These are phyloP conservation scores for Zymoseptoria crescenta DNA, from an alignment of 2,329 filamentous ascomycete species.

Conservation along the genomic window DNA sequence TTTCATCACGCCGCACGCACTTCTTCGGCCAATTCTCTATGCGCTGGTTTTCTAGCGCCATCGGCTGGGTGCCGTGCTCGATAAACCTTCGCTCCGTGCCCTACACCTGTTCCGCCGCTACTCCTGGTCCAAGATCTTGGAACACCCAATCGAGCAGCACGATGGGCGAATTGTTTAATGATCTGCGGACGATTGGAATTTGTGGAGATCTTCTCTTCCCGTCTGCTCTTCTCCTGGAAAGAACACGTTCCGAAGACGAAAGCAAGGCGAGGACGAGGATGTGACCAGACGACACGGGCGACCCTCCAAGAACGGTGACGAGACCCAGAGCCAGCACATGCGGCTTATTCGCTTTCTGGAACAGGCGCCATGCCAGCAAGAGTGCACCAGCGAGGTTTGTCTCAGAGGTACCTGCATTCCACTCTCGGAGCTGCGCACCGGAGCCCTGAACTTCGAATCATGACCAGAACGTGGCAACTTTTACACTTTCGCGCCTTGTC, in stretches of 20 bases:
- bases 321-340: background rate
- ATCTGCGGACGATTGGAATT: background rate
- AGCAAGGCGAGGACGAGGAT: no score
- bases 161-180: no score
- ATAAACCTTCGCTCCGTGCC: background rate
- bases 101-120: background rate
- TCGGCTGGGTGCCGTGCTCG: no score
- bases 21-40: background rate
- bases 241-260: background rate
- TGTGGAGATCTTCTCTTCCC: background rate
- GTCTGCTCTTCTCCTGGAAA: background rate
- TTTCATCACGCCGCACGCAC: no score
- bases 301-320: background rate
- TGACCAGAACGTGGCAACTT: background rate
- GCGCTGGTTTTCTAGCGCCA: background rate
- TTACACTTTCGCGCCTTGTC: background rate
- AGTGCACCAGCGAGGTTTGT: background rate
- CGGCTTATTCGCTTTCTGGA: no score
- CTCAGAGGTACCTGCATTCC: background rate
- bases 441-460: background rate
- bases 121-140: no score
- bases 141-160: no score
- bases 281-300: background rate
- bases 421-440: background rate
- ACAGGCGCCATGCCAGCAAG: no score